A percentile compares a stretch with the other conserved stretches of the same genome.
Evolutionary conservation across 805 yeast genomes (phyloP).

Genomic region (Candida boidinii): DNA sequence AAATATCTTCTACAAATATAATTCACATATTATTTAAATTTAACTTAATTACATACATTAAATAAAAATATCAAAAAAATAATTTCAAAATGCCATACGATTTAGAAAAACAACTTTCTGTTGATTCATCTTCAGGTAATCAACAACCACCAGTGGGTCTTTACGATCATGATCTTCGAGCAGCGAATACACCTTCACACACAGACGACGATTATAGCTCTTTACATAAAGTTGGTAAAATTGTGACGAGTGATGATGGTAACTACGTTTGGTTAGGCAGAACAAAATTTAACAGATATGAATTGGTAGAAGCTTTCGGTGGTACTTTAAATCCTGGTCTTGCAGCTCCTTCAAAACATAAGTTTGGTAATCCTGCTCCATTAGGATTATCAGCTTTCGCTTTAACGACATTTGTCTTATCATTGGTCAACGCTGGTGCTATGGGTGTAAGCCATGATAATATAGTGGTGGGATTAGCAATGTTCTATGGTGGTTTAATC

Average conservation of each 20-base stretch:
- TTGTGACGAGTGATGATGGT: conserved; percentile 45
- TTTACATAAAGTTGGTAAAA: conserved; percentile 11
- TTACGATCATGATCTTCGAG: too few relatives aligned
- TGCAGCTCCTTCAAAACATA: conserved; percentile 46
- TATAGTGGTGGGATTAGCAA: conserved; percentile 55
- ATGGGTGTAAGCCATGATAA: conserved; percentile 57
- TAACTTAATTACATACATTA: too few relatives aligned
- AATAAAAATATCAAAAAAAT: too few relatives aligned
- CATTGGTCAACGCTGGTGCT: conserved; percentile 55
- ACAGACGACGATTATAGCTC: too few relatives aligned
- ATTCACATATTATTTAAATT: too few relatives aligned
- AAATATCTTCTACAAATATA: too few relatives aligned
- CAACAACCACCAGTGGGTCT: too few relatives aligned
- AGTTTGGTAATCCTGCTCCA: conserved; percentile 70
- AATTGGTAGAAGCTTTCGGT: conserved; percentile 63
- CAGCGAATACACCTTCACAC: too few relatives aligned
- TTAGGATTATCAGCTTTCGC: conserved; percentile 68
- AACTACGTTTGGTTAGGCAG: conserved; percentile 66
- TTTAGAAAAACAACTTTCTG: too few relatives aligned
- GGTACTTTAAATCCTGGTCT: conserved; percentile 75
- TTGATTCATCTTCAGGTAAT: too few relatives aligned
- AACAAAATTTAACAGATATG: conserved; percentile 55
- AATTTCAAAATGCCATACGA: too few relatives aligned
- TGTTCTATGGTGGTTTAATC: conserved; percentile 66
- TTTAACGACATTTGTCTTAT: conserved; percentile 55